Evolutionary conservation across 2,329 filamentous ascomycete genomes (phyloP), one percentile per base, ranked within the genome.

Genomic region (Stagonosporopsis chrysanthemi): DNA sequence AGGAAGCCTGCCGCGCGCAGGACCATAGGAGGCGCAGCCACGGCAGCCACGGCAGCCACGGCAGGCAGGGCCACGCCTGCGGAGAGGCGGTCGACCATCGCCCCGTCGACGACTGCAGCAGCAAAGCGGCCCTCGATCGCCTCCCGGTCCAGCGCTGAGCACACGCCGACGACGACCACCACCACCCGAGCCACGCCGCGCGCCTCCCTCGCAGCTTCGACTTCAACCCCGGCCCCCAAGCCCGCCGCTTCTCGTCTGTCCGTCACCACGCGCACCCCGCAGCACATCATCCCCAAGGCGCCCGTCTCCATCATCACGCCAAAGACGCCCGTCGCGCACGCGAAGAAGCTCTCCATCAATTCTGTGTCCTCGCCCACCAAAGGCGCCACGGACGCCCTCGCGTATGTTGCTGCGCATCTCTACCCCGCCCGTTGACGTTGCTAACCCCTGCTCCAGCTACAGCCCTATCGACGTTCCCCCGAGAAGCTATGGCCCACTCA

Each of bases 101-200:
- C n/a, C n/a, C n/a, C n/a, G n/a, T n/a, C n/a, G n/a, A n/a, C n/a
- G n/a, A n/a, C n/a, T n/a, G 33, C 66, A 15, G 48, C 69, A 19
- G 60, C 70, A 31, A 74, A 73, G 64, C 70, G 72, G 6, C 69
- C 72, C 33, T 56, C 65, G 48, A 66, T 68, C 2, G 64, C 69
- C n/a, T 53, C 61, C n/a, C 69, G 72, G 8, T 60, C 71, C 26
- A 55, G 64, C 6, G 58, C 62, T 3, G 70, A 74, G 22, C 33
- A 66, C 42, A 61, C 67, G 6, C 52, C 68, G 4, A 49, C 68
- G 12, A 66, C 24, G n/a, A 33, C 31, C 8, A 4, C 19, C 4
- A 24, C 38, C 7, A 8, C 17, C 4, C 39, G 69, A 49, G 42
- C 70, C 42, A 54, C 72, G 7, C 64, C 73, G 4, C 72, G 73